Conservation (phyloP, 306 rosid genomes). For the Prunus mira region DNA sequence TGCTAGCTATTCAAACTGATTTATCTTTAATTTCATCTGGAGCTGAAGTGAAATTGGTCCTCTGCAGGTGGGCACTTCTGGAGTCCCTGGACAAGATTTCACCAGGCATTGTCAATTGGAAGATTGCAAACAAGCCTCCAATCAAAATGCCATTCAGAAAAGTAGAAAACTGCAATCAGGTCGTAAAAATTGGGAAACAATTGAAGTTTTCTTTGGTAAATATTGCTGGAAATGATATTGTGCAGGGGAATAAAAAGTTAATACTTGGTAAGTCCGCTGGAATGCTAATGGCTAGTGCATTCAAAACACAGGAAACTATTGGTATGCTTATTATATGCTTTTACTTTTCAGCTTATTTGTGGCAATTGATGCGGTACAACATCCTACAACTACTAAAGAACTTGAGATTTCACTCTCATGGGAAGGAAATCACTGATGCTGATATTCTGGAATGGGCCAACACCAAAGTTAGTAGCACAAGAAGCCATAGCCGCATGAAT, state of each 20-base stretch:
- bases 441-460: constrained; percentile 96
- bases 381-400: constrained; percentile 87
- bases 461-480: constrained; percentile 63
- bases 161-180: constrained; percentile 99
- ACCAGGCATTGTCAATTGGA: constrained; percentile 94
- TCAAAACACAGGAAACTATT: neutral
- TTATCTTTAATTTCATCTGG: neutral
- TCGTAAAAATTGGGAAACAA: constrained; percentile 87
- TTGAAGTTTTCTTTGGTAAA: constrained; percentile 88
- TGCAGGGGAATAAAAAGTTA: constrained; percentile 89
- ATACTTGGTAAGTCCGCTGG: constrained; percentile 62
- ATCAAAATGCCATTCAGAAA: constrained; percentile 96
- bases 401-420: constrained; percentile 89
- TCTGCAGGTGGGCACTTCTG: constrained; percentile 82
- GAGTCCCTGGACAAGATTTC: constrained; percentile 90
- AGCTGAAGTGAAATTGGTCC: constrained; percentile 8
- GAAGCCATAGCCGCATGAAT: constrained; percentile 70
- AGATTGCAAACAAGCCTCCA: constrained; percentile 91
- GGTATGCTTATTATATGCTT: neutral
- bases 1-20: neutral
- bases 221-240: constrained; percentile 94
- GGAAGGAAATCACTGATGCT: constrained; percentile 85
- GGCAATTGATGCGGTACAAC: constrained; percentile 96
- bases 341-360: constrained; percentile 68
- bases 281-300: too few species aligned